These are phyloP conservation scores for Lactifluus echinatus DNA, from an alignment of 768 basidiomycete genomes.

Conservation along the genomic window DNA sequence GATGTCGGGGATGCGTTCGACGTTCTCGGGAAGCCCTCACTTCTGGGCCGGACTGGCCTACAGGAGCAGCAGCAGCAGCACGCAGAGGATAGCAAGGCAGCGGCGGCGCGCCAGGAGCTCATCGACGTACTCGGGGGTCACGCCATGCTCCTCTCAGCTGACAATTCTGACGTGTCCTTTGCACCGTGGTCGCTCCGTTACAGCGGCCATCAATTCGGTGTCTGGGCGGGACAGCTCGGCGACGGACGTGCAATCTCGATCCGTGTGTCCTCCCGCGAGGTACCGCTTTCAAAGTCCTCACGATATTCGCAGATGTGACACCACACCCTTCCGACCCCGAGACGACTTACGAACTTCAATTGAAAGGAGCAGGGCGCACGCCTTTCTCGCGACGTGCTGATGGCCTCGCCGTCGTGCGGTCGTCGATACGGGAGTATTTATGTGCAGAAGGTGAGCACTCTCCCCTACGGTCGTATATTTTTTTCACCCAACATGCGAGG, in stretches of 20 bases:
- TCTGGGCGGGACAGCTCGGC: constrained; percentile 90
- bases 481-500: not conserved
- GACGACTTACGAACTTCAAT: constrained; percentile 71
- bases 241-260: constrained; percentile 95
- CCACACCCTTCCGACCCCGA: constrained; percentile 53
- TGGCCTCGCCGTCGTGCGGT: constrained; percentile 90
- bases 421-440: constrained; percentile 89
- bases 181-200: constrained; percentile 82
- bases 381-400: constrained; percentile 91
- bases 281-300: not conserved
- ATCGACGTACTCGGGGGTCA: constrained; percentile 77
- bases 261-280: constrained; percentile 30
- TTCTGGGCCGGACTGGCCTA: constrained; percentile 29
- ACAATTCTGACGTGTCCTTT: constrained; percentile 29
- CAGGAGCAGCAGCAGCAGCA: constrained; percentile 24
- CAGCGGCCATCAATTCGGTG: constrained; percentile 85
- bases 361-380: constrained; percentile 91
- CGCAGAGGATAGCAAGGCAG: constrained; percentile 27
- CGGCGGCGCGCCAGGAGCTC: constrained; percentile 55
- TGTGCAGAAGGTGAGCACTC: constrained; percentile 69
- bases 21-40: constrained; percentile 51
- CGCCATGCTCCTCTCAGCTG: constrained; percentile 50
- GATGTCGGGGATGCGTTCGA: constrained; percentile 80
- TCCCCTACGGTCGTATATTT: not conserved
- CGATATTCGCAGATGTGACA: constrained; percentile 51